A percentile compares a stretch with the other conserved stretches of the same genome.
phyloP scores from a whole-genome alignment of 139 green algal genomes.

The Ostreobium quekettii region DNA sequence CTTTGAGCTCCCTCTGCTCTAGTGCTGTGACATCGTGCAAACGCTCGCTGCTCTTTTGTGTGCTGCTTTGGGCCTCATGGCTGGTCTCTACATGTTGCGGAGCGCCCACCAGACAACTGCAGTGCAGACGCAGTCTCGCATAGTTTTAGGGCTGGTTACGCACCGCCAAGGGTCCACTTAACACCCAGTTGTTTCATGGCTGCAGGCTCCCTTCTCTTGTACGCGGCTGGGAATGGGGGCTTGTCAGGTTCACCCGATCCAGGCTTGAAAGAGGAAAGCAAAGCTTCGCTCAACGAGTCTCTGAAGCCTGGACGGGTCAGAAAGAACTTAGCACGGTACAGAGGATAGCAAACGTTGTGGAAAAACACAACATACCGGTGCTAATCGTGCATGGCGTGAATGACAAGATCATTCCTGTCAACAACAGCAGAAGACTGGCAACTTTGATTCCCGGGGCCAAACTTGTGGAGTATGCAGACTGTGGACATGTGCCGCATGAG shows the following conservation, averaged over 20 bases:
- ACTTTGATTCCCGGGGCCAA: slow-evolving; percentile 6
- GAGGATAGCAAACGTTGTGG: neutral
- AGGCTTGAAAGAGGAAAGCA: neutral
- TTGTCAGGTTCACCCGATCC: neutral
- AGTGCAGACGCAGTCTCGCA: too few relatives aligned
- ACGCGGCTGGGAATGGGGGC: neutral
- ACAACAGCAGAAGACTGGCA: slow-evolving; percentile 25
- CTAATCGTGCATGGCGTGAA: slow-evolving; percentile 17
- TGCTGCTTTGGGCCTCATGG: too few relatives aligned
- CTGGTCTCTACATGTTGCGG: too few relatives aligned
- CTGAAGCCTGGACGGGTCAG: neutral
- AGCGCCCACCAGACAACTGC: too few relatives aligned
- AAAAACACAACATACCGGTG: neutral
- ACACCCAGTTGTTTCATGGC: too few relatives aligned
- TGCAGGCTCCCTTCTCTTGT: neutral
- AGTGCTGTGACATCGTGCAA: too few relatives aligned
- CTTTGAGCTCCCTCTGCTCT: too few relatives aligned
- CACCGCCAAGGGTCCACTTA: too few relatives aligned
- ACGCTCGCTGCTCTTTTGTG: too few relatives aligned
- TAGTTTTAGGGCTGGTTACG: too few relatives aligned
- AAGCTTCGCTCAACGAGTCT: neutral
- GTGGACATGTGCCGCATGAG: slow-evolving; percentile 31
- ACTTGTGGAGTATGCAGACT: slow-evolving; percentile 17
- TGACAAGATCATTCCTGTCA: slow-evolving; percentile 30
- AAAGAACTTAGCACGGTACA: neutral